These are phyloP conservation scores for Colletotrichum filicis DNA, from an alignment of 2,329 filamentous ascomycete species.

Conservation along the genomic window DNA sequence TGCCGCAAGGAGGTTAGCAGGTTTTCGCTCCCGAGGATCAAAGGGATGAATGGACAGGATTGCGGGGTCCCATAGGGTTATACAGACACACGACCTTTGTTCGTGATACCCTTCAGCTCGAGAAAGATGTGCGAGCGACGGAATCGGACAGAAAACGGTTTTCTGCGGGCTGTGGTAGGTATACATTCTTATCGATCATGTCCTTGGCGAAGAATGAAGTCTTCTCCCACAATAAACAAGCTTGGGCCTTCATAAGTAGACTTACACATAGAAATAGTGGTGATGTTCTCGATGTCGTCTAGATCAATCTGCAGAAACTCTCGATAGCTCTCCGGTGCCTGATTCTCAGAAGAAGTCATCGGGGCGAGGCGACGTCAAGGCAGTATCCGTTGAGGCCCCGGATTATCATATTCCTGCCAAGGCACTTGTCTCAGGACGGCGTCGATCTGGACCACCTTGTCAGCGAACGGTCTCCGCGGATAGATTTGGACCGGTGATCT, in stretches of 20 bases:
- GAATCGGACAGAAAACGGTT: slow-evolving; percentile 4
- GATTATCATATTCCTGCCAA: slow-evolving; percentile 8
- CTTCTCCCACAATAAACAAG: neutral
- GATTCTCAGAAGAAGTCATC: neutral
- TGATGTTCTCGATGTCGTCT: neutral
- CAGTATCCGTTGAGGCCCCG: neutral
- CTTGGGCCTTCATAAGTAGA: no score
- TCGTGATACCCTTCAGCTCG: neutral
- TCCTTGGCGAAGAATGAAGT: neutral
- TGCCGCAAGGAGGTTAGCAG: slow-evolving; percentile 6
- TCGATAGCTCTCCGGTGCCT: neutral
- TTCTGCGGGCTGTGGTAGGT: neutral
- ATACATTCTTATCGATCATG: neutral
- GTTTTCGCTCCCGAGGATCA: neutral
- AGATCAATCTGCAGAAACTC: neutral
- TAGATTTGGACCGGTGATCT: neutral
- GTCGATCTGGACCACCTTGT: slow-evolving; percentile 19
- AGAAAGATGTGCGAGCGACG: neutral
- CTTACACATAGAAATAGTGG: neutral
- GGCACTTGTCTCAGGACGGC: slow-evolving; percentile 13
- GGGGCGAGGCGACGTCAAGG: neutral
- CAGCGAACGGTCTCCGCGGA: slow-evolving; percentile 1
- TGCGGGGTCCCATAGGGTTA: slow-evolving; percentile 3
- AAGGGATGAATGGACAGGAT: neutral
- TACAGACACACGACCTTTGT: slow-evolving; percentile 22